Conservation (phyloP, 2,329 filamentous ascomycete genomes). For the Xylaria multiplex region DNA sequence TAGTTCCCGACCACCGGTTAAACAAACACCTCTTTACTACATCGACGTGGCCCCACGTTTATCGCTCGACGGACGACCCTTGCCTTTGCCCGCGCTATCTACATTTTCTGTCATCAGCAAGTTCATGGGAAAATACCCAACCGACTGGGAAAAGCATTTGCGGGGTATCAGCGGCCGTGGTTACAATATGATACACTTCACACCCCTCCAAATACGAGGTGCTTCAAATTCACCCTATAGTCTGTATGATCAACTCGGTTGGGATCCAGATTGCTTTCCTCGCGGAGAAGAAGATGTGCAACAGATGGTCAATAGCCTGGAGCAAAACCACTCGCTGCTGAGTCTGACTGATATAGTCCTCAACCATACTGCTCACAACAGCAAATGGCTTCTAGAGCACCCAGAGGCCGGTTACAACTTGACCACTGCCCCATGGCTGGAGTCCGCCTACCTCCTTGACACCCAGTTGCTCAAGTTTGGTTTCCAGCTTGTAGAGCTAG, state of each 20-base stretch:
- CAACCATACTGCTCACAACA: constrained; percentile 98
- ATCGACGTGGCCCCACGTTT: constrained; percentile 91
- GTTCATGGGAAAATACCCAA: constrained; percentile 93
- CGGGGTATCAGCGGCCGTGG: constrained; percentile 87
- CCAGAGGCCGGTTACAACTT: constrained; percentile 96
- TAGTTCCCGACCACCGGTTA: constrained; percentile 61
- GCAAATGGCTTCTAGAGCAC: constrained; percentile 91
- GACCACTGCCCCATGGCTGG: constrained; percentile 82
- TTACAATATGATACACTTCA: constrained; percentile 99
- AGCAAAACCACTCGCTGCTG: constrained; percentile 83
- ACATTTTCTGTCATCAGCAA: constrained; percentile 96
- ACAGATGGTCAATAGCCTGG: constrained; percentile 80
- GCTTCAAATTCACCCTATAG: constrained; percentile 97
- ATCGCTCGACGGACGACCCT: constrained; percentile 74
- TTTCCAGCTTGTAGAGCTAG: constrained; percentile 73
- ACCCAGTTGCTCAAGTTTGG: constrained; percentile 78
- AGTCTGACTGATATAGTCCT: constrained; percentile 96
- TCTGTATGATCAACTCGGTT: constrained; percentile 89
- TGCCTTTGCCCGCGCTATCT: constrained; percentile 88
- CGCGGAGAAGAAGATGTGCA: constrained; percentile 84
- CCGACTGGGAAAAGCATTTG: constrained; percentile 90
- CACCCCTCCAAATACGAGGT: constrained; percentile 88
- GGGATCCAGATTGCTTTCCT: constrained; percentile 85
- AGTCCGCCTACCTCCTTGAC: constrained; percentile 71
- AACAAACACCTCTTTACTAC: constrained; percentile 83